Evolutionary conservation across 2,329 filamentous ascomycete species (phyloP).

Genomic region (Alternaria brassicae): DNA sequence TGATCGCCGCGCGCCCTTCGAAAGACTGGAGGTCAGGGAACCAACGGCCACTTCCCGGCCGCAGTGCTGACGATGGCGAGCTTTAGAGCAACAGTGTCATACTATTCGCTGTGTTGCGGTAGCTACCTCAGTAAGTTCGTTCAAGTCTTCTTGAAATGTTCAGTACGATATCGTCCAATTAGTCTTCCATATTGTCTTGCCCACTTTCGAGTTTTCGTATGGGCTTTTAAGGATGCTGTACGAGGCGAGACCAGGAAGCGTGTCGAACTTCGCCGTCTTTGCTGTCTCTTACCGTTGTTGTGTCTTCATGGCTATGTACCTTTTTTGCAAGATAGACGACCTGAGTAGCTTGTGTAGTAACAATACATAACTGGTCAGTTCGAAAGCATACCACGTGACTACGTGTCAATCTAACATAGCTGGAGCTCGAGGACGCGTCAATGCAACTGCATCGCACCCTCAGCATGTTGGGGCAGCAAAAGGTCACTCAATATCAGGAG

Average conservation of each 20-base stretch:
- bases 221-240: background rate
- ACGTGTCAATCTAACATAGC: slow-evolving; percentile 24
- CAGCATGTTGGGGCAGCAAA: slow-evolving; percentile 31
- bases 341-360: background rate
- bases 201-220: background rate
- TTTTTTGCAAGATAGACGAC: background rate
- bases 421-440: slow-evolving; percentile 1
- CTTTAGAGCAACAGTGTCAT: background rate
- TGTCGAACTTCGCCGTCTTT: background rate
- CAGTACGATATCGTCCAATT: background rate
- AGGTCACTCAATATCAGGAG: slow-evolving; percentile 48
- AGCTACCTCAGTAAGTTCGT: background rate
- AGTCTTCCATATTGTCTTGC: background rate
- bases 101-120: background rate
- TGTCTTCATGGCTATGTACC: background rate
- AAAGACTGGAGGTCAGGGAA: background rate
- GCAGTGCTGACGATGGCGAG: background rate
- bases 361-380: slow-evolving; percentile 37
- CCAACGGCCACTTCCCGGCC: background rate
- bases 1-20: background rate
- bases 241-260: too few species aligned
- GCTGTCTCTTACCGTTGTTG: background rate
- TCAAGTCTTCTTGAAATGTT: background rate
- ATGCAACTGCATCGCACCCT: background rate
- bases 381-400: slow-evolving; percentile 44